These are phyloP conservation scores for Arachis stenosperma DNA, from an alignment of 306 rosid genomes.

Conservation along the genomic window DNA sequence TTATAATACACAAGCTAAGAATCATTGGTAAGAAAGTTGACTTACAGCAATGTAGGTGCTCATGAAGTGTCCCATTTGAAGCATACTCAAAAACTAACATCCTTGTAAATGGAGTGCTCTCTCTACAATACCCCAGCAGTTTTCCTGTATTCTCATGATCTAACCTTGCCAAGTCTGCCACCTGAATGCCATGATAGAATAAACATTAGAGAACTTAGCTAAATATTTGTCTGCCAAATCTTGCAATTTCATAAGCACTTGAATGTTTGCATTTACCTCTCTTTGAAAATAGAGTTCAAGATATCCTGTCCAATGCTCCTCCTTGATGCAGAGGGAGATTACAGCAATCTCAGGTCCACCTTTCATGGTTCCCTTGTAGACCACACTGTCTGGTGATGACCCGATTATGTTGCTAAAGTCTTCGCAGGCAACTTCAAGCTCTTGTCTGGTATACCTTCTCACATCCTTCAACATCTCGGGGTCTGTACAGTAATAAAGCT, in stretches of 20 bases:
- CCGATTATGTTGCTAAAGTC: slow-evolving; percentile 99
- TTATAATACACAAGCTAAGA: neutral
- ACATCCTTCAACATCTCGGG: slow-evolving; percentile 82
- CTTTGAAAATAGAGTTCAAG: slow-evolving; percentile 90
- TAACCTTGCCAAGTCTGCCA: slow-evolving; percentile 85
- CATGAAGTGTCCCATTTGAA: slow-evolving; percentile 89
- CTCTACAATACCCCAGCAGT: slow-evolving; percentile 87
- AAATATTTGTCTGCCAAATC: slow-evolving; percentile 22
- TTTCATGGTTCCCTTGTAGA: slow-evolving; percentile 91
- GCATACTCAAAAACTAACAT: slow-evolving; percentile 96
- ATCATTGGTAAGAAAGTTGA: slow-evolving; percentile 30
- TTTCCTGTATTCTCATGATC: slow-evolving; percentile 81
- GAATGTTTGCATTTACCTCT: slow-evolving; percentile 65
- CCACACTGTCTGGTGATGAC: slow-evolving; percentile 93
- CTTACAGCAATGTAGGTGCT: slow-evolving; percentile 92
- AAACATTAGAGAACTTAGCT: slow-evolving; percentile 26
- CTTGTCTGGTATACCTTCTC: slow-evolving; percentile 78
- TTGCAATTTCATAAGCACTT: slow-evolving; percentile 20
- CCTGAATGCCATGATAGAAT: slow-evolving; percentile 53
- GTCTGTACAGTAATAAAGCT: slow-evolving; percentile 55
- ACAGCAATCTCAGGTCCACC: slow-evolving; percentile 98
- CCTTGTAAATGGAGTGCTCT: slow-evolving; percentile 87
- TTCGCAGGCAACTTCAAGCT: slow-evolving; percentile 97
- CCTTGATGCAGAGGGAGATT: slow-evolving; percentile 85
- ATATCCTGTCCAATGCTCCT: slow-evolving; percentile 92